Percentiles rank a stretch among this genome's conserved stretches.
These are phyloP conservation scores for Rhynchospora pubera DNA, from an alignment of 176 grass and related monocot genomes.

Conservation along the genomic window DNA sequence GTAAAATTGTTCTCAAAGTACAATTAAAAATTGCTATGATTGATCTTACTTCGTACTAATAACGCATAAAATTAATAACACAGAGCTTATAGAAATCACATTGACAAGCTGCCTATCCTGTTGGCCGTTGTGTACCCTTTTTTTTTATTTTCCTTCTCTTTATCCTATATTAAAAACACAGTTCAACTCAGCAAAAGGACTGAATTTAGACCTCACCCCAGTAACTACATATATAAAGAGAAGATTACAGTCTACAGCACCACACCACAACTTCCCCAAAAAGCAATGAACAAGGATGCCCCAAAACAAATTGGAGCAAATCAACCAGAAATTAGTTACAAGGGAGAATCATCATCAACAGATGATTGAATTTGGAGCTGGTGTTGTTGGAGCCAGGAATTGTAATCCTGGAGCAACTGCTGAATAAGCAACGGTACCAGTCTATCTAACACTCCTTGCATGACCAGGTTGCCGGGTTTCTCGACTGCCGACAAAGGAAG, in stretches of 20 bases:
- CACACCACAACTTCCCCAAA: neutral
- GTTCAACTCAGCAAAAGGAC: too few species aligned
- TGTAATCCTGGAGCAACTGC: constrained; percentile 68
- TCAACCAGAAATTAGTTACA: neutral
- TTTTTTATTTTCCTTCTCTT: too few species aligned
- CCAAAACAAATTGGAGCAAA: neutral
- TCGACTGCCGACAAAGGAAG: constrained; percentile 86
- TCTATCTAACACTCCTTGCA: constrained; percentile 80
- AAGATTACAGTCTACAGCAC: neutral
- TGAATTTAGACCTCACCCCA: too few species aligned
- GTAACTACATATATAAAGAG: neutral
- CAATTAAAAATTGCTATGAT: too few species aligned
- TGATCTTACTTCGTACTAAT: too few species aligned
- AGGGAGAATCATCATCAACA: constrained; percentile 6
- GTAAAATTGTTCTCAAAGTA: neutral
- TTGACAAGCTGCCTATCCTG: too few species aligned
- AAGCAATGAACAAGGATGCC: neutral
- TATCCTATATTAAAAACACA: too few species aligned
- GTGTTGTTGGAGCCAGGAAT: constrained; percentile 50
- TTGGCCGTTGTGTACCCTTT: too few species aligned
- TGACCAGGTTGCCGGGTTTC: constrained; percentile 79
- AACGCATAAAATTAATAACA: too few species aligned
- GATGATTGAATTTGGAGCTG: neutral
- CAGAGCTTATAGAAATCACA: too few species aligned
- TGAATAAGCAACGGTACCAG: constrained; percentile 72